Evolutionary conservation across 768 basidiomycete genomes (phyloP).

Genomic region (Chalciporus piperatus): DNA sequence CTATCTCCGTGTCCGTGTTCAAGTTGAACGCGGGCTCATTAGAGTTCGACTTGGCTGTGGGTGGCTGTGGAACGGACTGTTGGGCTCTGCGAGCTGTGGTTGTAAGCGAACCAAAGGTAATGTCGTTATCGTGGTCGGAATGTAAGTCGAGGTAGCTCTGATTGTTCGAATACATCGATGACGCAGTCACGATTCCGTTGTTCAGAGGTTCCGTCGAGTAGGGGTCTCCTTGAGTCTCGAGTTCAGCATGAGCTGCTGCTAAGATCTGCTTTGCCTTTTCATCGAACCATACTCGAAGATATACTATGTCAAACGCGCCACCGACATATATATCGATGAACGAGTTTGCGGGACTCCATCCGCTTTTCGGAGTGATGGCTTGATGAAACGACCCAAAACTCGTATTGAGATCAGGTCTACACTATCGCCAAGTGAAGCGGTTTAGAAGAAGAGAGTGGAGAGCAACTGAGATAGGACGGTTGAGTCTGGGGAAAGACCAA

Average conservation of each 20-base stretch:
- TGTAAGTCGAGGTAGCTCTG: not conserved
- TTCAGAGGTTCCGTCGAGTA: not conserved
- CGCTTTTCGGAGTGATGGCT: too few relatives aligned
- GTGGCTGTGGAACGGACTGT: too few relatives aligned
- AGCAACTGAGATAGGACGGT: too few relatives aligned
- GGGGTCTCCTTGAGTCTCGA: not conserved
- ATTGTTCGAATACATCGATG: not conserved
- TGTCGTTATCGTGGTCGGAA: conserved; percentile 23
- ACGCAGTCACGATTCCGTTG: conserved; percentile 5
- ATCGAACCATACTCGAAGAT: too few relatives aligned
- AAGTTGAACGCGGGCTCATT: conserved; percentile 9
- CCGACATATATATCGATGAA: too few relatives aligned
- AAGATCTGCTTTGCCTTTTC: conserved; percentile 13
- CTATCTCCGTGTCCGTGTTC: conserved; percentile 6
- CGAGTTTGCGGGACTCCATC: too few relatives aligned
- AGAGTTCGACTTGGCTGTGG: conserved; percentile 4
- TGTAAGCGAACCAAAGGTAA: conserved; percentile 6
- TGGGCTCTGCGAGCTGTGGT: not conserved
- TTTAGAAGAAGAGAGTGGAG: too few relatives aligned
- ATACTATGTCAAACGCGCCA: too few relatives aligned
- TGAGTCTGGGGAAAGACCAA: too few relatives aligned
- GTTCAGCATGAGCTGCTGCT: conserved; percentile 14
- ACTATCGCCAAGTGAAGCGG: too few relatives aligned
- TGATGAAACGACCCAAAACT: too few relatives aligned
- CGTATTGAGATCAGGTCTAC: too few relatives aligned